Percentiles rank a stretch among this genome's conserved stretches.
These are phyloP conservation scores for Suillus ampliporus DNA, from an alignment of 768 basidiomycete genomes.

Conservation along the genomic window DNA sequence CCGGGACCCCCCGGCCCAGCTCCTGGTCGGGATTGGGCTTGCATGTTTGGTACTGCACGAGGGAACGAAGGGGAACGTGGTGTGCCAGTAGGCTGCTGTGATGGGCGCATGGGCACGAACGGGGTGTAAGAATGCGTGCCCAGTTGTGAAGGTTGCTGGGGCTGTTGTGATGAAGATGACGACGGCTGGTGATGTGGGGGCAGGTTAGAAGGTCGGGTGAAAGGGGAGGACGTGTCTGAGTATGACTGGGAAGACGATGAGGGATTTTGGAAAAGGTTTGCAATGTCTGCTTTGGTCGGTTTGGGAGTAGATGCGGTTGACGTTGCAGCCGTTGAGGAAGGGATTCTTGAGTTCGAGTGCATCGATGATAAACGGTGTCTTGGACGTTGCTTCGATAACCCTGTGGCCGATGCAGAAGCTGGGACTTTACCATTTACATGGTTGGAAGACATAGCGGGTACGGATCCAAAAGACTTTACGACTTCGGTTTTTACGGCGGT, in stretches of 20 bases:
- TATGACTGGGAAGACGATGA: constrained; percentile 51
- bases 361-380: constrained; percentile 21
- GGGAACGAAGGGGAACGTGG: constrained; percentile 73
- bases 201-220: constrained; percentile 56
- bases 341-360: constrained; percentile 25
- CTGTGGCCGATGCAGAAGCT: constrained; percentile 48
- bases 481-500: constrained; percentile 67
- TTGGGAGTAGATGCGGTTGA: constrained; percentile 40
- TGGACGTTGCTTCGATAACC: constrained; percentile 40
- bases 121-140: constrained; percentile 49
- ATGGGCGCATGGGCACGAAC: constrained; percentile 57
- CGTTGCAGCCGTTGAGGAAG: too few relatives aligned
- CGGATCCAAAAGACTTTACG: constrained; percentile 84
- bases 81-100: constrained; percentile 49
- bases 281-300: constrained; percentile 42
- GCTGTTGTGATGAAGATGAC: constrained; percentile 34
- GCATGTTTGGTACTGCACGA: constrained; percentile 63
- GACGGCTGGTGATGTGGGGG: constrained; percentile 53
- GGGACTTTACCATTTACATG: constrained; percentile 69
- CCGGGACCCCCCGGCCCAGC: constrained; percentile 54
- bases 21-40: constrained; percentile 54
- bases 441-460: constrained; percentile 56
- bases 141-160: constrained; percentile 45
- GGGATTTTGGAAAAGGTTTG: constrained; percentile 46
- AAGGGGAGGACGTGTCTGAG: constrained; percentile 63